Evolutionary conservation across 176 grass and related monocot genomes (phyloP).

Genomic region (Bonia amplexicaulis): DNA sequence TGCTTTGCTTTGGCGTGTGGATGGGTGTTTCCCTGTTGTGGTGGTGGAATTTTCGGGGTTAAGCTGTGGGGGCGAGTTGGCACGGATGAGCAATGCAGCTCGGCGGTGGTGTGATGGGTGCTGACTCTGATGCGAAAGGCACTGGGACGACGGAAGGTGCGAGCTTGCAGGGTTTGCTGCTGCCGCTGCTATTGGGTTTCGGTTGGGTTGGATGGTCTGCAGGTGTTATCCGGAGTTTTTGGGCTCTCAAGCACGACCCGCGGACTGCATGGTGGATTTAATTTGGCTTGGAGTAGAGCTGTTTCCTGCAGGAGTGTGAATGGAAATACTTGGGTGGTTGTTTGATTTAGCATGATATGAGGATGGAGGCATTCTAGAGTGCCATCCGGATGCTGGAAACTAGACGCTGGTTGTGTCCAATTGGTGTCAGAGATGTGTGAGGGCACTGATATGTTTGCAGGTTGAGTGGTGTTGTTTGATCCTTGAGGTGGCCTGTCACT

Average conservation of each 20-base stretch:
- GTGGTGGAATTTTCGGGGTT: constrained; percentile 2
- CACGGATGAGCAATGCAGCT: background rate
- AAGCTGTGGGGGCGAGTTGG: background rate
- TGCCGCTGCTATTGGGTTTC: background rate
- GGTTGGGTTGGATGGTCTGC: background rate
- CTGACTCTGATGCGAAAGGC: background rate
- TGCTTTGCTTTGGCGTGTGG: background rate
- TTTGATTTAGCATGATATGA: background rate
- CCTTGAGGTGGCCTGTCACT: background rate
- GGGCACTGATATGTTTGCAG: background rate
- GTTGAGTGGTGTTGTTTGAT: background rate
- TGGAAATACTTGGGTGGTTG: background rate
- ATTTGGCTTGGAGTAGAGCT: background rate
- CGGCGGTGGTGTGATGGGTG: background rate
- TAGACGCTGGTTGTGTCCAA: background rate
- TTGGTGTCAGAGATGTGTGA: background rate
- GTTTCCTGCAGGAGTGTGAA: background rate
- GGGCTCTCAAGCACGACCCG: background rate
- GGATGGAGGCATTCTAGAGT: background rate
- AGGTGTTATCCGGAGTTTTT: background rate
- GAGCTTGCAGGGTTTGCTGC: background rate
- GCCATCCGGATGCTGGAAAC: too few species aligned
- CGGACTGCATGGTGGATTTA: background rate
- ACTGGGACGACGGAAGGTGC: background rate
- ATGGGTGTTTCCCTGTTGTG: background rate